phyloP scores from a whole-genome alignment of 2,329 filamentous ascomycete genomes.

The Monilinia polystroma region DNA sequence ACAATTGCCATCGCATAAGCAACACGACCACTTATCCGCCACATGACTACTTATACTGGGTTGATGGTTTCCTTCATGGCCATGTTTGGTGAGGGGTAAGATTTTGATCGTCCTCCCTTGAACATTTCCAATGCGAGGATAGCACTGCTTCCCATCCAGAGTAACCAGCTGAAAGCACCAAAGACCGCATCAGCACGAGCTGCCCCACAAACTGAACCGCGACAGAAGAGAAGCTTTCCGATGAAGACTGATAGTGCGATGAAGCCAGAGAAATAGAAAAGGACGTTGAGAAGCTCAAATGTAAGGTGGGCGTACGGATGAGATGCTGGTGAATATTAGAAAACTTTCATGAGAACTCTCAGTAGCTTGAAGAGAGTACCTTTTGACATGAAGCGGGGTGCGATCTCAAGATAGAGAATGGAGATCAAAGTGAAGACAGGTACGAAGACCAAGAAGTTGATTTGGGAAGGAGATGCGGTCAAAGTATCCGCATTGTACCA shows the following conservation, averaged over 20 bases:
- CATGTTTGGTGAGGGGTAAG: conserved; percentile 33
- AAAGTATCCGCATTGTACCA: conserved; percentile 59
- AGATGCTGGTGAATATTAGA: conserved; percentile 40
- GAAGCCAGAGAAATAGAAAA: conserved; percentile 61
- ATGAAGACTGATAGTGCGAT: conserved; percentile 59
- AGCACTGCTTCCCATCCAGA: conserved; percentile 52
- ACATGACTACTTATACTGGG: conserved; percentile 9
- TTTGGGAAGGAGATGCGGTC: conserved; percentile 52
- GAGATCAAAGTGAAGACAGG: conserved; percentile 56
- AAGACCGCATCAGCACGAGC: conserved; percentile 56
- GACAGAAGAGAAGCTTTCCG: conserved; percentile 55
- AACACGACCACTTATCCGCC: too few relatives aligned
- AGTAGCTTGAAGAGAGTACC: conserved; percentile 25
- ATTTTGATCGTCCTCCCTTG: conserved; percentile 41
- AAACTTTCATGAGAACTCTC: not conserved
- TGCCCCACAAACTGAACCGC: conserved; percentile 55
- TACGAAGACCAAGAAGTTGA: conserved; percentile 58
- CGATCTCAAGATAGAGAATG: conserved; percentile 53
- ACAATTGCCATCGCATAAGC: not conserved
- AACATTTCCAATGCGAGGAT: conserved; percentile 51
- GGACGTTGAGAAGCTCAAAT: conserved; percentile 52
- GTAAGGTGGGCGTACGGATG: conserved; percentile 51
- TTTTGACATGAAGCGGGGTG: conserved; percentile 44
- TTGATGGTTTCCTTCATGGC: conserved; percentile 36
- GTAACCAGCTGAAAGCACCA: conserved; percentile 52